A percentile compares a stretch with the other conserved stretches of the same genome.
phyloP scores from a whole-genome alignment of 1,139 yeast genomes.

The Hanseniaspora gamundiae region DNA sequence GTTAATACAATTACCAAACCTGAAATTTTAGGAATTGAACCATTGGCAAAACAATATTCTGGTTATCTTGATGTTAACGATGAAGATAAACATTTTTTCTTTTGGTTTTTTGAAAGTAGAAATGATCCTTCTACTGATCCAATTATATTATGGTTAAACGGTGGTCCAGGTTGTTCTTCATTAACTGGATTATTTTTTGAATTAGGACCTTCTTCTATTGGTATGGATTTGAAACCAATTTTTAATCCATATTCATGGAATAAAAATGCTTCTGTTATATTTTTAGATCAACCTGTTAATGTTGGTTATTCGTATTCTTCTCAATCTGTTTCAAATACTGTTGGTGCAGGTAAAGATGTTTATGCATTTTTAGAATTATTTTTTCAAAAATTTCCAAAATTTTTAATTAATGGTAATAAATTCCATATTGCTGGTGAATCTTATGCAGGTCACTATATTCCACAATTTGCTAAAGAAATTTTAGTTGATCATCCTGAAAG shows the following conservation, averaged over 20 bases:
- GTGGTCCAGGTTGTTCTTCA: conserved; percentile 89
- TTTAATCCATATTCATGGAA: conserved; percentile 81
- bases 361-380: conserved; percentile 84
- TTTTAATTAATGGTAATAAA: conserved; percentile 36
- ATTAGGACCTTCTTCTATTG: conserved; percentile 75
- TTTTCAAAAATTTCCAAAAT: conserved; percentile 85
- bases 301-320: conserved; percentile 82
- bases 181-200: conserved; percentile 86
- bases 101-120: conserved; percentile 65
- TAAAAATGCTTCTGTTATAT: conserved; percentile 77
- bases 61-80: conserved; percentile 54
- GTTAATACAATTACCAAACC: conserved; percentile 41
- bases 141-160: conserved; percentile 69
- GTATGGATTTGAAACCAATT: conserved; percentile 52
- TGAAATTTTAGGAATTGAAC: conserved; percentile 20
- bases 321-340: conserved; percentile 52
- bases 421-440: conserved; percentile 98
- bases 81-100: conserved; percentile 54
- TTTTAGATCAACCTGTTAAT: conserved; percentile 89
- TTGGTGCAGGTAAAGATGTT: conserved; percentile 87
- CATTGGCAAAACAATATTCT: conserved; percentile 35
- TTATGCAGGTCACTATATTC: conserved; percentile 97
- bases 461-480: conserved; percentile 83
- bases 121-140: conserved; percentile 56
- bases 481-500: conserved; percentile 69